Evolutionary conservation across 2,329 filamentous ascomycete species (phyloP).

Genomic region (Amauroascus verrucosus): DNA sequence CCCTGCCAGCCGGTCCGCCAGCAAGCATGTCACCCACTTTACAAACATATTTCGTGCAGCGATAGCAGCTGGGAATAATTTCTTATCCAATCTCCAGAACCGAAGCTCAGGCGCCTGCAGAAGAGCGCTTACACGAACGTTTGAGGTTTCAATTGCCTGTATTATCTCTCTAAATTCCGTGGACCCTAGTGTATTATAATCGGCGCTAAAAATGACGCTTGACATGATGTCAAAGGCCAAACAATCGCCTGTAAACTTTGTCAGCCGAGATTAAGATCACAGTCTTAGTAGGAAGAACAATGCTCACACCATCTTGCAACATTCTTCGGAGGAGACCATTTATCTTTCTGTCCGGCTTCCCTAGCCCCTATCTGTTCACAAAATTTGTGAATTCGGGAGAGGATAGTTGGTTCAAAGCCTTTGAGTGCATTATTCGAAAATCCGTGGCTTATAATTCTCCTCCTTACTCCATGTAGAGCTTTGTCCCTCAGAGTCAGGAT

Average conservation of each 20-base stretch:
- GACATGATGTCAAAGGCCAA: constrained; percentile 45
- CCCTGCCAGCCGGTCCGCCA: neutral
- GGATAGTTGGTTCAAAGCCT: constrained; percentile 53
- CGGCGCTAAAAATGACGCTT: constrained; percentile 20
- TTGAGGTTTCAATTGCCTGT: neutral
- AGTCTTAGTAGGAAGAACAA: neutral
- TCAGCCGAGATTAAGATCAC: neutral
- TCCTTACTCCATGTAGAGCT: constrained; percentile 17
- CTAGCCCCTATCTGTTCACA: constrained; percentile 34
- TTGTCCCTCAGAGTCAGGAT: constrained; percentile 14
- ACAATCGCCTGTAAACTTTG: constrained; percentile 20
- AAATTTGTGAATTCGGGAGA: constrained; percentile 56
- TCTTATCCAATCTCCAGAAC: neutral
- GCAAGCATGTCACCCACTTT: neutral
- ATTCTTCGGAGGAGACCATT: constrained; percentile 36
- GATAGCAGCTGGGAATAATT: neutral
- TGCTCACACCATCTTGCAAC: constrained; percentile 36
- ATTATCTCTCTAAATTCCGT: neutral
- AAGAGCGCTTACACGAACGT: neutral
- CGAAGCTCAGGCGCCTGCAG: neutral
- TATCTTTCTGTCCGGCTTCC: constrained; percentile 12
- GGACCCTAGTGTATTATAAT: constrained; percentile 6
- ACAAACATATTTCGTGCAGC: neutral
- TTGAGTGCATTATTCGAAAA: constrained; percentile 33
- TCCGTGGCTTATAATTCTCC: constrained; percentile 20